Percentiles rank a stretch among this genome's conserved stretches.
These are phyloP conservation scores for Larix sibirica DNA, from an alignment of 83 land plant species.

Conservation along the genomic window DNA sequence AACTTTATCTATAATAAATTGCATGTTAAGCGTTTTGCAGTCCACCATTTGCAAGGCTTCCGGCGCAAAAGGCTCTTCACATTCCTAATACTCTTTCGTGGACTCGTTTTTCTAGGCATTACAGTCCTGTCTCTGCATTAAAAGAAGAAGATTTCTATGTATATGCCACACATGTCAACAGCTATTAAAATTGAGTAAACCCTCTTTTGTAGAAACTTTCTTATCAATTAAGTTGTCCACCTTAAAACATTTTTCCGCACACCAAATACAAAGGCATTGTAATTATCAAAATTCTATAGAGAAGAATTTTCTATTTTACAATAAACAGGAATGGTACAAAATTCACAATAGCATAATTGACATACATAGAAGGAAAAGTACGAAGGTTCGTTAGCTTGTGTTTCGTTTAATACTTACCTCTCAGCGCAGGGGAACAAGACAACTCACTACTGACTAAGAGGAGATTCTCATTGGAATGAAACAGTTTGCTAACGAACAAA, in stretches of 20 bases:
- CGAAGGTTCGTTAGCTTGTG: too few species aligned
- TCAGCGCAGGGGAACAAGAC: too few species aligned
- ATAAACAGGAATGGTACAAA: too few species aligned
- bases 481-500: too few species aligned
- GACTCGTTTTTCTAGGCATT: background rate
- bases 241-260: background rate
- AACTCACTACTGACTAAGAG: too few species aligned
- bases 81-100: slow-evolving; percentile 35
- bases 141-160: background rate
- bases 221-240: background rate
- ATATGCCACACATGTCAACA: background rate
- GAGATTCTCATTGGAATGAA: too few species aligned
- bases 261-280: background rate
- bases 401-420: too few species aligned
- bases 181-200: background rate
- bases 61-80: slow-evolving; percentile 41
- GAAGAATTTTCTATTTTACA: background rate
- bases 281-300: background rate
- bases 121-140: background rate
- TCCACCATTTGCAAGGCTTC: slow-evolving; percentile 79
- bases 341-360: too few species aligned
- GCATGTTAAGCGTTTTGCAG: background rate
- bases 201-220: background rate
- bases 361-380: too few species aligned
- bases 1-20: background rate